Conservation (phyloP, 495 filamentous ascomycete genomes). For the Cryomyces antarcticus region DNA sequence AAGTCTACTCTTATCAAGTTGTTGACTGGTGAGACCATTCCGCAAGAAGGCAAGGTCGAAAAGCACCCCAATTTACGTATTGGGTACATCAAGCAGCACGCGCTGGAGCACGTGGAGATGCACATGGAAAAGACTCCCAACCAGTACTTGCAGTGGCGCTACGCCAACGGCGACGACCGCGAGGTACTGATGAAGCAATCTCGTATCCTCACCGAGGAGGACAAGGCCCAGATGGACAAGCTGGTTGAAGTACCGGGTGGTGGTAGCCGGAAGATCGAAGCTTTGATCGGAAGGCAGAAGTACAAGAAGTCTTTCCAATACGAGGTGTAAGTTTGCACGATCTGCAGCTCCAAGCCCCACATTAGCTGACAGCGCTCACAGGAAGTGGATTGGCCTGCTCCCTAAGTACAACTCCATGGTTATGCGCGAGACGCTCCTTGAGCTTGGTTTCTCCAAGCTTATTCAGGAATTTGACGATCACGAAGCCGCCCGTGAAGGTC, state of each 20-base stretch:
- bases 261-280: conserved; percentile 58
- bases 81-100: conserved; percentile 98
- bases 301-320: conserved; percentile 99
- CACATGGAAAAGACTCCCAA: conserved; percentile 98
- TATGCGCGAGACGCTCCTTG: conserved; percentile 75
- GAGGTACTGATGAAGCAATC: conserved; percentile 97
- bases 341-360: background rate
- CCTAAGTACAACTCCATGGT: conserved; percentile 88
- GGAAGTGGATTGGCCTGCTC: conserved; percentile 70
- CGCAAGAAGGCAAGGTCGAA: conserved; percentile 73
- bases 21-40: conserved; percentile 85
- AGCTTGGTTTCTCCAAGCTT: conserved; percentile 75
- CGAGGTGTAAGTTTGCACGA: conserved; percentile 45
- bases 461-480: conserved; percentile 97
- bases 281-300: conserved; percentile 89
- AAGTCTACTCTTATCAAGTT: conserved; percentile 98
- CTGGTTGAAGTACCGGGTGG: conserved; percentile 68
- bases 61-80: conserved; percentile 98
- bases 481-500: conserved; percentile 89
- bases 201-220: conserved; percentile 64
- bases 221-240: conserved; percentile 80
- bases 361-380: conserved; percentile 15
- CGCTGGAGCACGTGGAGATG: conserved; percentile 97
- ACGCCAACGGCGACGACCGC: conserved; percentile 87
- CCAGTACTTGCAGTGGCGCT: conserved; percentile 98